A percentile compares a stretch with the other conserved stretches of the same genome.
Conservation (phyloP, 78 protist genomes). For the Dictyostelium intermedium region DNA sequence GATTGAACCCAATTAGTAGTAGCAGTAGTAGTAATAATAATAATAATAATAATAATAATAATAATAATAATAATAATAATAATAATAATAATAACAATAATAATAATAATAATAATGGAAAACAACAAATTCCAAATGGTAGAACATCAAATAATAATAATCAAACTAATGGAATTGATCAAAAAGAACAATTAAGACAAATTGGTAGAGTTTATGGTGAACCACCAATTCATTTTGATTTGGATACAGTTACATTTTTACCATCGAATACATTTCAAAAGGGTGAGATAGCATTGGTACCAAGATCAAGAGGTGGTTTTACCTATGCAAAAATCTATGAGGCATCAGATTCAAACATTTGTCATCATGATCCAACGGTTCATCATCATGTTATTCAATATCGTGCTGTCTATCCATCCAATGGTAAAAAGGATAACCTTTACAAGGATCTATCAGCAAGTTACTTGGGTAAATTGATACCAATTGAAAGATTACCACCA, state of each 20-base stretch:
- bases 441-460: constrained; percentile 69
- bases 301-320: constrained; percentile 75
- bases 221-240: constrained; percentile 42
- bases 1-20: not conserved
- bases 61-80: not conserved
- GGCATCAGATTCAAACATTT: not conserved
- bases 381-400: constrained; percentile 54
- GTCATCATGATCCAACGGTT: constrained; percentile 63
- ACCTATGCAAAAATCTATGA: constrained; percentile 47
- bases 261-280: constrained; percentile 21
- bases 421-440: constrained; percentile 49
- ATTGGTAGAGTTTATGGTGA: constrained; percentile 46
- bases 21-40: not conserved
- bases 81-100: not conserved
- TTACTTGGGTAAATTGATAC: constrained; percentile 64
- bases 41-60: not conserved
- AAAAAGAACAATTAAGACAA: not conserved
- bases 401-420: constrained; percentile 71
- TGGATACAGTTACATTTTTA: constrained; percentile 62
- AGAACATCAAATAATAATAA: not conserved
- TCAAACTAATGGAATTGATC: not conserved
- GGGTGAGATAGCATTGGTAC: constrained; percentile 62
- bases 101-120: not conserved
- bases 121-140: not conserved
- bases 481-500: constrained; percentile 12